Evolutionary conservation across 805 yeast species (phyloP).

Genomic region (Hanseniaspora clermontiae): DNA sequence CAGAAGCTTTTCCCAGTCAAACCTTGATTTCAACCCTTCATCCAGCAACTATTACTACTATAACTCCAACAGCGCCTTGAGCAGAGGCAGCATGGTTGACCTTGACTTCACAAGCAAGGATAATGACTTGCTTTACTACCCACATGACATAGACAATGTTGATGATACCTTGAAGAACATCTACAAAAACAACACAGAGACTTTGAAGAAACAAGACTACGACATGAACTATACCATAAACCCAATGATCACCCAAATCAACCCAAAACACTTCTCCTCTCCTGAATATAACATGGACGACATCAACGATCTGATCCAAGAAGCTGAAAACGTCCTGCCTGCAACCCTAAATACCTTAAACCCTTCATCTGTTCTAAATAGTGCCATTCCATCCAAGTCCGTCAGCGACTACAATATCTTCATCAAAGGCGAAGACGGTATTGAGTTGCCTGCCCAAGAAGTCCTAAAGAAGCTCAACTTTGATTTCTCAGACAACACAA

Average conservation of each 20-base stretch:
- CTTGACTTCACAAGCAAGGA: neutral
- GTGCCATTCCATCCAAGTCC: neutral
- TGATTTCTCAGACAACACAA: neutral
- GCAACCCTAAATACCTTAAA: neutral
- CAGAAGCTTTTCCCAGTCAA: slow-evolving; percentile 1
- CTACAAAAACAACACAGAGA: neutral
- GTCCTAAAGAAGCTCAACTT: slow-evolving; percentile 9
- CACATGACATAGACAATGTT: slow-evolving; percentile 6
- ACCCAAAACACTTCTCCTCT: slow-evolving; percentile 12
- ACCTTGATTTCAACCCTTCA: neutral
- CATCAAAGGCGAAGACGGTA: slow-evolving; percentile 12
- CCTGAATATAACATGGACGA: slow-evolving; percentile 10
- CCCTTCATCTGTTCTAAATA: neutral
- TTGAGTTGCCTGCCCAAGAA: slow-evolving; percentile 12
- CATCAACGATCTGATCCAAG: slow-evolving; percentile 6
- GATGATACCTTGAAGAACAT: slow-evolving; percentile 7
- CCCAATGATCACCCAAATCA: slow-evolving; percentile 13
- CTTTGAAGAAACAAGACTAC: neutral
- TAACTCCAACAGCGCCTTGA: slow-evolving; percentile 7
- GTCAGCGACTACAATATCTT: slow-evolving; percentile 12
- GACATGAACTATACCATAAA: slow-evolving; percentile 9
- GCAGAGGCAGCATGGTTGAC: slow-evolving; percentile 10
- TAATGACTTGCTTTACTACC: neutral
- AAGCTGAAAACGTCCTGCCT: slow-evolving; percentile 7
- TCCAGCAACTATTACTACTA: slow-evolving; percentile 7